Evolutionary conservation across 352 stramenopile species (phyloP).

Genomic region (Pseudoperonospora humuli): DNA sequence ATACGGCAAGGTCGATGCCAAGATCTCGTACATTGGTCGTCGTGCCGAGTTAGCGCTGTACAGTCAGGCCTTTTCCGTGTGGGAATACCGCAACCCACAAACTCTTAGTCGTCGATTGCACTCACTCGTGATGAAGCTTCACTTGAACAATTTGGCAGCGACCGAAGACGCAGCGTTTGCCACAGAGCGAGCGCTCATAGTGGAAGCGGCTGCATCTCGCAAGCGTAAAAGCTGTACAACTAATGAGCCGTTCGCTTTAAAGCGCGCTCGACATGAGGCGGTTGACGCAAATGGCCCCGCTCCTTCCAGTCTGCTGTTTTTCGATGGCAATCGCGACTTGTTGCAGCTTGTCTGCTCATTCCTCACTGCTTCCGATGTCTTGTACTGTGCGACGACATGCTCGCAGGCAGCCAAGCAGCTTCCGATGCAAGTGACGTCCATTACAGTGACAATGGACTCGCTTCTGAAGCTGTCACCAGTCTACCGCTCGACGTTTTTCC

Average conservation of each 20-base stretch:
- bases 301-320: conserved; percentile 28
- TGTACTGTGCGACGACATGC: conserved; percentile 33
- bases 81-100: conserved; percentile 49
- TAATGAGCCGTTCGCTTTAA: conserved; percentile 2
- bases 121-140: conserved; percentile 52
- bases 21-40: conserved; percentile 55
- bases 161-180: conserved; percentile 33
- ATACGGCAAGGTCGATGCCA: conserved; percentile 47
- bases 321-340: conserved; percentile 39
- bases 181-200: conserved; percentile 12
- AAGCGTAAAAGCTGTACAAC: conserved; percentile 20
- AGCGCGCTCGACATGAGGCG: conserved; percentile 8
- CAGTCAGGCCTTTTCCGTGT: conserved; percentile 36
- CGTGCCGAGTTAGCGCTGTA: conserved; percentile 52
- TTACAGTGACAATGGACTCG: conserved; percentile 22
- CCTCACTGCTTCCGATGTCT: conserved; percentile 22
- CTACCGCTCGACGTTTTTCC: conserved; percentile 23
- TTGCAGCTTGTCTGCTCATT: conserved; percentile 40
- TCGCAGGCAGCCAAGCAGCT: conserved; percentile 22
- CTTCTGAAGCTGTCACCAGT: conserved; percentile 16
- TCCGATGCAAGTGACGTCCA: conserved; percentile 27
- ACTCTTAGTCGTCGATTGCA: conserved; percentile 49
- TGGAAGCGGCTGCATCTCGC: not conserved
- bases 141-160: conserved; percentile 40
- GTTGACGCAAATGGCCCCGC: not conserved